phyloP scores from a whole-genome alignment of 2,329 filamentous ascomycete genomes.

The Diaporthe humulicola region DNA sequence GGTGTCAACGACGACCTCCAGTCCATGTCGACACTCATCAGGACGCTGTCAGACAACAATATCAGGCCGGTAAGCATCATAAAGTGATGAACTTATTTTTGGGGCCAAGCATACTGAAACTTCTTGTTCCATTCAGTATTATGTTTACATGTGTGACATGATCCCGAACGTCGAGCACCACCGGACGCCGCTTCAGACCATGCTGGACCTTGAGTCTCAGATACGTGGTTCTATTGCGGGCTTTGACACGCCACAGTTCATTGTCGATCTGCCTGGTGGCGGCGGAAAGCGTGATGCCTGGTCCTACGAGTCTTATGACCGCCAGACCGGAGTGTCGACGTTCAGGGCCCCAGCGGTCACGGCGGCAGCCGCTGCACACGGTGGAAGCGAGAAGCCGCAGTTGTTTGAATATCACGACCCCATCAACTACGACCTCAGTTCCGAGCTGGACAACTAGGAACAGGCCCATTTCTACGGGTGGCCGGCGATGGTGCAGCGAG shows the following conservation, averaged over 20 bases:
- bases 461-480: too few relatives aligned
- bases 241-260: constrained; percentile 73
- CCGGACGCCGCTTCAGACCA: constrained; percentile 70
- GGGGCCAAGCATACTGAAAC: constrained; percentile 4
- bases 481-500: background rate
- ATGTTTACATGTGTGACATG: constrained; percentile 76
- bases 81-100: too few relatives aligned
- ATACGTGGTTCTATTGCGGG: constrained; percentile 73
- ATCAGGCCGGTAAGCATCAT: constrained; percentile 64
- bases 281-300: constrained; percentile 73
- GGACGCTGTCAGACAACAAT: constrained; percentile 66
- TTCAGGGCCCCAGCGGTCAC: constrained; percentile 68
- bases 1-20: constrained; percentile 69
- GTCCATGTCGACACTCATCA: constrained; percentile 68
- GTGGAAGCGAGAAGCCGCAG: constrained; percentile 56
- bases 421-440: constrained; percentile 39
- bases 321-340: constrained; percentile 63
- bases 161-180: constrained; percentile 72
- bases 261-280: constrained; percentile 73
- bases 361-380: constrained; percentile 55
- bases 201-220: constrained; percentile 68
- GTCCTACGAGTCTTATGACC: constrained; percentile 66
- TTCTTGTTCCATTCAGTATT: constrained; percentile 60
- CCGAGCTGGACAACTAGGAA: background rate
- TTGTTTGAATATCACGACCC: constrained; percentile 72